Evolutionary conservation across 306 rosid genomes (phyloP), one percentile per base, ranked within the genome.

Genomic region (Herpetospermum pedunculosum): DNA sequence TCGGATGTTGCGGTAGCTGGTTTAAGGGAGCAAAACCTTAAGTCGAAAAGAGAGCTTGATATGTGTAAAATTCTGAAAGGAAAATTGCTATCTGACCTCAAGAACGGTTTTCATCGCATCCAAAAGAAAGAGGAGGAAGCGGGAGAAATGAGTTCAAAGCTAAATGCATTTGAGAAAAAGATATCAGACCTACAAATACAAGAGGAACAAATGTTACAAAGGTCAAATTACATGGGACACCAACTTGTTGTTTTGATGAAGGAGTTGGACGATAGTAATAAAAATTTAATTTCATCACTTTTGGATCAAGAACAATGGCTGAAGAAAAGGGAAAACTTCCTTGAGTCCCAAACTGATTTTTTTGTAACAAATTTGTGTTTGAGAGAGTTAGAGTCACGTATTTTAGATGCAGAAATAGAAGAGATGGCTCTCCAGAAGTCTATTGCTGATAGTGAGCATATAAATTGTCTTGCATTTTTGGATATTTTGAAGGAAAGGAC

Each of bases 41-140:
- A 80, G 84, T 80, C 90, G 13, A 86, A 77, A 75, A 81, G 80
- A 81, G 98, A 93, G 85, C 92, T 93, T n/a, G 97, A 91, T 70
- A 84, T 91, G 87, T 93, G 92, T 84, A 83, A 95, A 84, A 67
- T 79, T 43, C 77, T 91, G 58, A 85, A 86, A 79, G 96, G 91
- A 80, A 93, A 93, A 77, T 81, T 93, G 60, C 81, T 93, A 65
- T 84, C 88, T 62, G 96, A 93, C 82, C 90, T 93, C 77, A 89
- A 86, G 84, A 80, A 62, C 64, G 78, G 91, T 85, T 89, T 91
- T 78, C 91, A 87, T 77, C 90, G 90, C 74, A 81, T 91, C 74
- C 82, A 87, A 49, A 86, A 81, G 80, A 93, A 84, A 78, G 98
- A 89, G 81, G 89, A 76, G 70, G 97, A 91, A 84, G 82, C 87